Base-by-base conservation (phyloP, 805 yeast genomes). In the Suhomyces sp. region DNA sequence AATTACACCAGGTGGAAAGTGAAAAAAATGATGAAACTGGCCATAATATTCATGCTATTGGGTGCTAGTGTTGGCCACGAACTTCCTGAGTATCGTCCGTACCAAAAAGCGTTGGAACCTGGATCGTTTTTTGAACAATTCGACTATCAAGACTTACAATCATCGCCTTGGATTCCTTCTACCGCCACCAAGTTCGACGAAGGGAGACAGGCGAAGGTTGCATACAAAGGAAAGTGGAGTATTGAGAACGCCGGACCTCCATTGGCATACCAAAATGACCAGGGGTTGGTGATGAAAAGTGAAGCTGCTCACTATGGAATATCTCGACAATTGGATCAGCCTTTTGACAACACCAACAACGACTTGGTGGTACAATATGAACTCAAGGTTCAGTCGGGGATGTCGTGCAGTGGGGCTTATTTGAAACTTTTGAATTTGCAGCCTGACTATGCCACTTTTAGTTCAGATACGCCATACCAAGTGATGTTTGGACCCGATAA, bases 401-500 rank as follows among this genome's bases (percentile, higher is more conserved):
- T 88, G 37, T 70, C 70, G 28, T 90, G 97, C 62, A 95, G 95
- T 31, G 97, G 97, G 36, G 91, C 95, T 1, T 90, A 88, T 62
- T 58, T 90, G 46, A 90, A 90, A 66, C 66, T 90, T 28, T 60
- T 90, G 36, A 68, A 78, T 28, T 56, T 58, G 2, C 59, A 61
- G 8, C 67, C 54, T 1, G 59, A 54, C 36, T 67, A 63, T 22
- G 55, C 60, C 25, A 74, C 76, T 40, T 83, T 88, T 66, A 69
- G 66, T 45, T 74, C 76, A 41, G 78, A 70, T 18, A 73, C 95
- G 3, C 85, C 88, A 2, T 87, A 83, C 63, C 88, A 83, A 58
- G 64, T 90, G 44, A 83, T 90, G 91, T 90, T 90, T 65, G 97
- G 97, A 14, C 97, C 97, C 28, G 97, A 90, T 61, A 78, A 75